Percentiles rank a stretch among this genome's conserved stretches.
Evolutionary conservation across 495 filamentous ascomycete species (phyloP).

Genomic region (Rhizodiscina lignyota): DNA sequence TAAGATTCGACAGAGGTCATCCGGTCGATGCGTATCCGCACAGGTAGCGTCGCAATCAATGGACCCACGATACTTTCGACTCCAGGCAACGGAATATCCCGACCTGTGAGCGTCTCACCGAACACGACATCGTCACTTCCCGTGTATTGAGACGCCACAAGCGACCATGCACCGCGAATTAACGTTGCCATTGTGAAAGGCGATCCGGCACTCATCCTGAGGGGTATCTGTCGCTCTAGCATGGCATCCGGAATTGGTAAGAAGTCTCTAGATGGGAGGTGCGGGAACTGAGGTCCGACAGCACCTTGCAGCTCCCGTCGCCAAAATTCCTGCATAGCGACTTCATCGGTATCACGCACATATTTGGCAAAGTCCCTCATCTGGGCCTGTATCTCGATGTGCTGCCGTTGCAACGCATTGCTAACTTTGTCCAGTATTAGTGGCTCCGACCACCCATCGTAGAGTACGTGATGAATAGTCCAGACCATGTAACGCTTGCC

Average conservation of each 20-base stretch:
- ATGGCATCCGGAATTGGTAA: slow-evolving; percentile 34
- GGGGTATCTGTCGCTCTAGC: slow-evolving; percentile 31
- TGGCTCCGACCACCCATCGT: slow-evolving; percentile 15
- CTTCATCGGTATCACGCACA: slow-evolving; percentile 21
- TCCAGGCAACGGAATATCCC: slow-evolving; percentile 7
- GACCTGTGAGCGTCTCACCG: slow-evolving; percentile 13
- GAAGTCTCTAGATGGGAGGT: slow-evolving; percentile 36
- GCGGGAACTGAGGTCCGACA: slow-evolving; percentile 38
- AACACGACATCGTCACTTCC: slow-evolving; percentile 31
- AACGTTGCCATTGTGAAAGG: slow-evolving; percentile 36
- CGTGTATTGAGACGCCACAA: slow-evolving; percentile 36
- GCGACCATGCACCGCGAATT: slow-evolving; percentile 46
- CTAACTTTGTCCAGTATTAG: slow-evolving; percentile 12
- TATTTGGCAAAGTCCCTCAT: slow-evolving; percentile 30
- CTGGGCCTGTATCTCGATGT: slow-evolving; percentile 12
- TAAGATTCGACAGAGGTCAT: slow-evolving; percentile 2
- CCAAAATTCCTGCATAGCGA: slow-evolving; percentile 26
- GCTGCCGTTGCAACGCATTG: slow-evolving; percentile 16
- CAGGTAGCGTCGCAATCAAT: slow-evolving; percentile 14
- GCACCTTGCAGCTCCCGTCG: slow-evolving; percentile 31
- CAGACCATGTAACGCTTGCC: slow-evolving; percentile 11
- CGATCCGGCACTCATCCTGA: slow-evolving; percentile 21
- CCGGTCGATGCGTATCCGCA: slow-evolving; percentile 6
- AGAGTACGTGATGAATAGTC: slow-evolving; percentile 11
- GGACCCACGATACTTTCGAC: slow-evolving; percentile 14